These are phyloP conservation scores for Populus tomentosa DNA, from an alignment of 441 rosid species.

Conservation along the genomic window DNA sequence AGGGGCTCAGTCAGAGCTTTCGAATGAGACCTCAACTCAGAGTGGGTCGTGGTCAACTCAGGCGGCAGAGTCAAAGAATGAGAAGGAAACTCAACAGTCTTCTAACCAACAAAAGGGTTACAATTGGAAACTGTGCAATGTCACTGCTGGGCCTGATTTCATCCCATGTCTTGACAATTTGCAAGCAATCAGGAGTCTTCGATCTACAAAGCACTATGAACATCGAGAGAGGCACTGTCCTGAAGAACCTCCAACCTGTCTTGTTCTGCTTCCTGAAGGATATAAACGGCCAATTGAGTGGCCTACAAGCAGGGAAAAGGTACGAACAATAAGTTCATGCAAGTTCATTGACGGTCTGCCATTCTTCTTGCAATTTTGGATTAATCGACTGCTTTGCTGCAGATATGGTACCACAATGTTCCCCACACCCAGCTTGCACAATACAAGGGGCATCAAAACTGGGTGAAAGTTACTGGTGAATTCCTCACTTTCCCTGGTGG, in stretches of 20 bases:
- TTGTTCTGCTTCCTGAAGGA: conserved; percentile 84
- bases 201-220: conserved; percentile 66
- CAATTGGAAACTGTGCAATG: conserved; percentile 81
- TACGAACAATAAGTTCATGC: no score
- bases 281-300: conserved; percentile 72
- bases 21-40: conserved; percentile 63
- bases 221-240: conserved; percentile 91
- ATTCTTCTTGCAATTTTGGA: conserved; percentile 7
- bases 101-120: conserved; percentile 36
- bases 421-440: conserved; percentile 88
- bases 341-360: neutral
- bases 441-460: conserved; percentile 89
- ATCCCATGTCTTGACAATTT: conserved; percentile 94
- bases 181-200: conserved; percentile 69
- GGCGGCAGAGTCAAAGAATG: conserved; percentile 81
- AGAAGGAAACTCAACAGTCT: conserved; percentile 65
- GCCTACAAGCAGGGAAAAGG: conserved; percentile 98
- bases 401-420: conserved; percentile 92
- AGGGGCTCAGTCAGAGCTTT: conserved; percentile 73
- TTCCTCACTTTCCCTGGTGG: conserved; percentile 96
- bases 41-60: conserved; percentile 83
- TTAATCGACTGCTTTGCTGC: conserved; percentile 21
- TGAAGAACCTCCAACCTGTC: conserved; percentile 74
- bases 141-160: conserved; percentile 84
- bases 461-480: conserved; percentile 91